A percentile compares a stretch with the other conserved stretches of the same genome.
These are phyloP conservation scores for Botrytis porri DNA, from an alignment of 2,329 filamentous ascomycete genomes.

Conservation along the genomic window DNA sequence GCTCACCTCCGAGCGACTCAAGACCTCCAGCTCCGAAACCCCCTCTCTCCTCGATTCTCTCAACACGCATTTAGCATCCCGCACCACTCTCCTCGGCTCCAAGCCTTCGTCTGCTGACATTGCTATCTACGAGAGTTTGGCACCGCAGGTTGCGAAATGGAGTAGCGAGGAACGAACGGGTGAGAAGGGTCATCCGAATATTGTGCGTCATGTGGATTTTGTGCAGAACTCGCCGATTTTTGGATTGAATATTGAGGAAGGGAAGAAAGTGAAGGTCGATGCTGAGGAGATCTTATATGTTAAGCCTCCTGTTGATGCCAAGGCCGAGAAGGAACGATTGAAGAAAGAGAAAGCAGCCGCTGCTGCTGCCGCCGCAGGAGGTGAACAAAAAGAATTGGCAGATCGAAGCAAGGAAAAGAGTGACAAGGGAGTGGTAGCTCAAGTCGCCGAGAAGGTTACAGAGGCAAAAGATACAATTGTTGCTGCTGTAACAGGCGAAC, in stretches of 20 bases:
- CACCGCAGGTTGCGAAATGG: constrained; percentile 76
- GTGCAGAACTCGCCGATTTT: constrained; percentile 85
- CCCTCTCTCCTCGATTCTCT: constrained; percentile 71
- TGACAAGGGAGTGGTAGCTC: constrained; percentile 51
- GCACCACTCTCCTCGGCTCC: constrained; percentile 82
- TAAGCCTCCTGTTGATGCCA: constrained; percentile 84
- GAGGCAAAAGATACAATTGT: constrained; percentile 40
- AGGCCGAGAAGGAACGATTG: constrained; percentile 92
- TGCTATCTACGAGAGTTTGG: constrained; percentile 75
- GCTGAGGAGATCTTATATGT: constrained; percentile 78
- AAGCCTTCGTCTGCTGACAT: constrained; percentile 89
- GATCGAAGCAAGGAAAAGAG: constrained; percentile 59
- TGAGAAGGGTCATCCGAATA: constrained; percentile 82
- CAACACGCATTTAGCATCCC: constrained; percentile 82
- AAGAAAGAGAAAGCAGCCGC: constrained; percentile 91
- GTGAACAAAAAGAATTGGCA: constrained; percentile 49
- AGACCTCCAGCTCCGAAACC: constrained; percentile 51
- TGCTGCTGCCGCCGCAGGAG: constrained; percentile 52
- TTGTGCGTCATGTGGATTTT: constrained; percentile 89
- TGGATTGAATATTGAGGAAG: constrained; percentile 64
- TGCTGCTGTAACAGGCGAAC: constrained; percentile 39
- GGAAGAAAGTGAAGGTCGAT: constrained; percentile 76
- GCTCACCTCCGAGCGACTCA: constrained; percentile 70
- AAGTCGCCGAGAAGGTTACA: constrained; percentile 48
- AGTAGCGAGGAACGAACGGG: constrained; percentile 82